These are phyloP conservation scores for Sclerotinia trifoliorum DNA, from an alignment of 2,329 filamentous ascomycete species.

Conservation along the genomic window DNA sequence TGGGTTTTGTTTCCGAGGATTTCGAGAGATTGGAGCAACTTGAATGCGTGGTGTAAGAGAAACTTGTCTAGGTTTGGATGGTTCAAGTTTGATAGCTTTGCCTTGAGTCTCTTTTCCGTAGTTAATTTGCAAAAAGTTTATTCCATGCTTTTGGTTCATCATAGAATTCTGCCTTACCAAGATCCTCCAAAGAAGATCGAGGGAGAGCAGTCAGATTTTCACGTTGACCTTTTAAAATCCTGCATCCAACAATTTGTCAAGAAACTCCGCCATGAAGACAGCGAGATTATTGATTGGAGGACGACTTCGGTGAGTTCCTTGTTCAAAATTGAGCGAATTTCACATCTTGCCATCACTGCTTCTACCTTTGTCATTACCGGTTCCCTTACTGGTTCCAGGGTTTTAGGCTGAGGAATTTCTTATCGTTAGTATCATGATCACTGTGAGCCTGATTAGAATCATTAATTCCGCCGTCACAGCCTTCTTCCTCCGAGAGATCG, in stretches of 20 bases:
- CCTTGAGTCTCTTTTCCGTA: neutral
- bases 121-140: neutral
- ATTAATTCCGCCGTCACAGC: neutral
- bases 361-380: neutral
- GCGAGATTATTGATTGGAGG: neutral
- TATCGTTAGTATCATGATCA: neutral
- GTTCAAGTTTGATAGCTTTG: neutral
- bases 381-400: no score
- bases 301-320: neutral
- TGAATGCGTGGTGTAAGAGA: neutral
- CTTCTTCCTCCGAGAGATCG: neutral
- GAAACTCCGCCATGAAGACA: neutral
- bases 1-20: neutral
- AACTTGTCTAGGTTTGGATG: no score
- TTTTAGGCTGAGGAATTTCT: no score
- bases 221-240: constrained; percentile 40
- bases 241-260: neutral
- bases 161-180: neutral
- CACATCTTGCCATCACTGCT: neutral
- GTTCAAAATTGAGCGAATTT: neutral
- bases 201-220: constrained; percentile 61
- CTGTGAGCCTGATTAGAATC: neutral
- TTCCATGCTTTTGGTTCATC: constrained; percentile 10
- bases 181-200: neutral
- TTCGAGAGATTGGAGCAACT: neutral